A percentile compares a stretch with the other conserved stretches of the same genome.
Evolutionary conservation across 805 yeast genomes (phyloP).

Genomic region (Zygoascus biomembranicola): DNA sequence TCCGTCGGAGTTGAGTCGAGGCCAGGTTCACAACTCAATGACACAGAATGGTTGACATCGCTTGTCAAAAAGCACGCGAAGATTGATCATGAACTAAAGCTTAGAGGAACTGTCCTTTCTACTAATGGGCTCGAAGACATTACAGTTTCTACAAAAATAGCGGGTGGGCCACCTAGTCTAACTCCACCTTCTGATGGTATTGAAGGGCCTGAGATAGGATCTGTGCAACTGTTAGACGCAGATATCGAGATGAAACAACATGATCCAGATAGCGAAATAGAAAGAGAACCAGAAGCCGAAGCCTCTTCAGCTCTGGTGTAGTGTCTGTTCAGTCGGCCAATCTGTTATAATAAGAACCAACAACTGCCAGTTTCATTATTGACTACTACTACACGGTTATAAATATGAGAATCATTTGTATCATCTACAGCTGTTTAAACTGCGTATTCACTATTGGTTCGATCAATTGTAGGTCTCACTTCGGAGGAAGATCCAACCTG

Average conservation of each 20-base stretch:
- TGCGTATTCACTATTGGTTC: not conserved
- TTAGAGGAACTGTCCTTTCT: constrained; percentile 25
- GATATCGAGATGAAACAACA: too few relatives aligned
- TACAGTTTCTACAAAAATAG: constrained; percentile 8
- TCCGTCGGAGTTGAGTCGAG: not conserved
- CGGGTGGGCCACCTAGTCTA: not conserved
- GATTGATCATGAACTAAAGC: constrained; percentile 28
- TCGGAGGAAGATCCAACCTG: not conserved
- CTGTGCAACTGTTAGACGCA: too few relatives aligned
- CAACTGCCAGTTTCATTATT: too few relatives aligned
- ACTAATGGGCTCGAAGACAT: constrained; percentile 1
- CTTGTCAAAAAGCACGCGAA: constrained; percentile 26
- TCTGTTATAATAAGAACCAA: too few relatives aligned
- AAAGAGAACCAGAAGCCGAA: too few relatives aligned
- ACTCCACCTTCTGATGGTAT: not conserved
- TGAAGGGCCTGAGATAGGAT: too few relatives aligned
- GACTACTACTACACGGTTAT: not conserved
- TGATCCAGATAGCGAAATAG: too few relatives aligned
- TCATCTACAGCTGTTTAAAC: not conserved
- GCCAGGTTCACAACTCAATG: not conserved
- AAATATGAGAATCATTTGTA: not conserved
- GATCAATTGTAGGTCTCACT: not conserved
- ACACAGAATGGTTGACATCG: constrained; percentile 27
- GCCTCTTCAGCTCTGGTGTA: too few relatives aligned
- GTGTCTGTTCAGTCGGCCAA: too few relatives aligned